Evolutionary conservation across 495 filamentous ascomycete species (phyloP).

Genomic region (Xylaria venustula): DNA sequence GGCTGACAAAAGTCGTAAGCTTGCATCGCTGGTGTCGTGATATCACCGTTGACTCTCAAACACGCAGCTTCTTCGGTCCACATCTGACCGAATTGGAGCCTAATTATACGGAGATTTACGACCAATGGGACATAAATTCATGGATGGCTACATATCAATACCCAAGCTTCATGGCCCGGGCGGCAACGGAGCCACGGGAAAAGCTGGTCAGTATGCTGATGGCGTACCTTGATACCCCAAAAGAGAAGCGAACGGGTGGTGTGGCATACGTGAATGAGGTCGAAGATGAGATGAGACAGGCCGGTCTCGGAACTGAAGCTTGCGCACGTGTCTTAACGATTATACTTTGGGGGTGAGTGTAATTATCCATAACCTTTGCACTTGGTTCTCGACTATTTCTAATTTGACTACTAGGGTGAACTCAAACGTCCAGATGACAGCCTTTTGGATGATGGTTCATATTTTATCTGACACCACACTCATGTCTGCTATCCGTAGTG

Average conservation of each 20-base stretch:
- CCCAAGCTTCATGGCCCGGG: neutral
- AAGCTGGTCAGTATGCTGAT: neutral
- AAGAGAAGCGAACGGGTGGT: neutral
- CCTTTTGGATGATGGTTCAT: neutral
- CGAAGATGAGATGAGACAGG: neutral
- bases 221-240: neutral
- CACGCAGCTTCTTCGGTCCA: neutral
- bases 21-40: neutral
- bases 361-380: neutral
- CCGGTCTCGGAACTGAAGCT: neutral
- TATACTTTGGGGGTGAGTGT: neutral
- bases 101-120: neutral
- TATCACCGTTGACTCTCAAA: neutral
- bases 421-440: neutral
- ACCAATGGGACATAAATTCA: neutral
- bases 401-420: neutral
- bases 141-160: conserved; percentile 1
- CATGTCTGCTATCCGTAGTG: neutral
- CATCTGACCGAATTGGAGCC: neutral
- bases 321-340: neutral
- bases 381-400: neutral
- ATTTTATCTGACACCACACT: neutral
- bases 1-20: neutral
- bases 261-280: conserved; percentile 1
- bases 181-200: neutral